These are phyloP conservation scores for Cyamopsis tetragonoloba DNA, from an alignment of 306 rosid species.

Conservation along the genomic window DNA sequence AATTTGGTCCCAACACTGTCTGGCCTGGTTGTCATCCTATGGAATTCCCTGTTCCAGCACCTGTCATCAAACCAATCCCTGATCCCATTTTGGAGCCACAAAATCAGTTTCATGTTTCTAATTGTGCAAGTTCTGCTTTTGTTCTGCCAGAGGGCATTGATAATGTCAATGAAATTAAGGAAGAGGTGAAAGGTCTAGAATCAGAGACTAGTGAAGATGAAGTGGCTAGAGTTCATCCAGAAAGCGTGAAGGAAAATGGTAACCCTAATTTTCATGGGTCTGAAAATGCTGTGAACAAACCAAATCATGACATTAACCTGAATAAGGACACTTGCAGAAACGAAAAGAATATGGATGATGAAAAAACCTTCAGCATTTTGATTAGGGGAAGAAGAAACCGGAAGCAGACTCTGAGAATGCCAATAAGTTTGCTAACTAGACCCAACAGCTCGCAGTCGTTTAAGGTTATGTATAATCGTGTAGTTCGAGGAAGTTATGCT, in stretches of 20 bases:
- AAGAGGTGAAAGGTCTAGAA: constrained; percentile 33
- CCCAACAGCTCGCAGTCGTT: constrained; percentile 79
- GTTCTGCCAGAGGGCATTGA: constrained; percentile 41
- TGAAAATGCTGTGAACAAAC: constrained; percentile 39
- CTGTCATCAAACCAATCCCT: constrained; percentile 47
- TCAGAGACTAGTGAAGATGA: constrained; percentile 40
- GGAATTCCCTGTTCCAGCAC: constrained; percentile 62
- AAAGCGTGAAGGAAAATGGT: constrained; percentile 49
- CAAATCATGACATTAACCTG: constrained; percentile 13
- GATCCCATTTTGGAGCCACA: constrained; percentile 43
- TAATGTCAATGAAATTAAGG: constrained; percentile 39
- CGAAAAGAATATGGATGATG: constrained; percentile 49
- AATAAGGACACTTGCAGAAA: constrained; percentile 29
- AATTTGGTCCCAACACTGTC: constrained; percentile 51
- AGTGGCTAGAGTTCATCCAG: constrained; percentile 34
- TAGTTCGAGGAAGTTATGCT: constrained; percentile 64
- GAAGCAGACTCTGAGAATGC: constrained; percentile 79
- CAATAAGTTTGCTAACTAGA: constrained; percentile 71
- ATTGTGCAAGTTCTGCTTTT: constrained; percentile 26
- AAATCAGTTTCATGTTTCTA: constrained; percentile 40
- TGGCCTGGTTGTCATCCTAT: constrained; percentile 70
- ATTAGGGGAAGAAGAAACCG: constrained; percentile 81
- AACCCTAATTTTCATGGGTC: constrained; percentile 30
- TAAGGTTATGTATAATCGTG: constrained; percentile 67
- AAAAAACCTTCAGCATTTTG: constrained; percentile 79